Conservation (phyloP, 148 eudicot species). For the Euryodendron excelsum region DNA sequence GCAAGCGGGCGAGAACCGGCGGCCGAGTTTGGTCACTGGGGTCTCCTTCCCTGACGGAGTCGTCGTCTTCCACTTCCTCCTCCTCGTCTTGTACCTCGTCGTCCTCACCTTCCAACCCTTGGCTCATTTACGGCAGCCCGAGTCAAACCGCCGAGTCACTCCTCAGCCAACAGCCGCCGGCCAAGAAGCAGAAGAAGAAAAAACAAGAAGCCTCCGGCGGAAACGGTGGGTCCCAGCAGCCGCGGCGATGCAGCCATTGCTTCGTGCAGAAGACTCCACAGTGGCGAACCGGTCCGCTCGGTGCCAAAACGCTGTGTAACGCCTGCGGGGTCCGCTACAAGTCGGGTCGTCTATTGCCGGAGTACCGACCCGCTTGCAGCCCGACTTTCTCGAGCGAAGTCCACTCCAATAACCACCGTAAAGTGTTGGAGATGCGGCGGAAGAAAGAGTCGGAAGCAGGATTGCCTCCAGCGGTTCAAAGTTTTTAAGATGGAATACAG, state of each 20-base stretch:
- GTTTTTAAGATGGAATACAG: constrained; percentile 23
- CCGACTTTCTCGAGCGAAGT: constrained; percentile 47
- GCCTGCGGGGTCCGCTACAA: constrained; percentile 56
- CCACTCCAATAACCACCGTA: constrained; percentile 53
- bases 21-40: constrained; percentile 36
- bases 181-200: constrained; percentile 16
- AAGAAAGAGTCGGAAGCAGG: constrained; percentile 29
- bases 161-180: constrained; percentile 7
- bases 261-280: constrained; percentile 49
- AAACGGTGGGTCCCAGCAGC: constrained; percentile 5
- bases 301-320: constrained; percentile 46
- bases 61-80: constrained; percentile 22
- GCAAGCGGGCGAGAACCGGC: constrained; percentile 33
- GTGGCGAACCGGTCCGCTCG: constrained; percentile 48
- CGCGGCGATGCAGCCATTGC: constrained; percentile 45
- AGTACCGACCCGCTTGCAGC: constrained; percentile 43
- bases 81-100: constrained; percentile 12
- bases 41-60: constrained; percentile 14
- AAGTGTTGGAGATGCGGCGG: constrained; percentile 50
- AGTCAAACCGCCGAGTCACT: constrained; percentile 29
- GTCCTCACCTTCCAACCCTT: too few species aligned
- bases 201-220: constrained; percentile 1
- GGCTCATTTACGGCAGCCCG: neutral
- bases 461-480: constrained; percentile 20
- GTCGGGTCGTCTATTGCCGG: constrained; percentile 46